Percentiles rank a stretch among this genome's conserved stretches.
phyloP scores from a whole-genome alignment of 2,329 filamentous ascomycete genomes.

The Blastomyces gilchristii region DNA sequence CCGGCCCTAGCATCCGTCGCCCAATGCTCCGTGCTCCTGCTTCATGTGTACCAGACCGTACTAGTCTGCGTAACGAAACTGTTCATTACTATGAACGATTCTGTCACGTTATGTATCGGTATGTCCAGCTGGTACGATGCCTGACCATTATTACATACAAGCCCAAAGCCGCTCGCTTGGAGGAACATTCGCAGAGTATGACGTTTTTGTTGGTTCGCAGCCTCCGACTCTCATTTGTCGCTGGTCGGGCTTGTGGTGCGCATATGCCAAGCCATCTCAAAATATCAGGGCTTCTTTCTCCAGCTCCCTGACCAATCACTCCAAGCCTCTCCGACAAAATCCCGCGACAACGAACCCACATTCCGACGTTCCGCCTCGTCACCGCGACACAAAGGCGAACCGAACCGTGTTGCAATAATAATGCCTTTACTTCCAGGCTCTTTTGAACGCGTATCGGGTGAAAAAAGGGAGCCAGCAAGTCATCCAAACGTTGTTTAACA shows the following conservation, averaged over 20 bases:
- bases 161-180: background rate
- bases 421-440: background rate
- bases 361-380: conserved; percentile 1
- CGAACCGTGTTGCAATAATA: background rate
- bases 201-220: background rate
- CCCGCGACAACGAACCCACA: conserved; percentile 1
- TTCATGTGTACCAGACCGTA: background rate
- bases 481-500: background rate
- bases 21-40: background rate
- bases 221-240: background rate
- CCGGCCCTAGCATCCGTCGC: background rate
- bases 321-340: background rate
- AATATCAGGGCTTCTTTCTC: background rate
- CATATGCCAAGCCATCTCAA: background rate
- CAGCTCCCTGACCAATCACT: background rate
- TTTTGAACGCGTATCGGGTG: background rate
- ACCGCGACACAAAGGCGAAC: background rate
- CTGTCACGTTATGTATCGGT: background rate
- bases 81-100: background rate
- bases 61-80: background rate
- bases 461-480: background rate
- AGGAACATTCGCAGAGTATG: background rate
- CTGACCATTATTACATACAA: background rate
- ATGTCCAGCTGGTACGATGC: background rate
- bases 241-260: background rate